phyloP scores from a whole-genome alignment of 257 asterid genomes.

The Rauvolfia tetraphylla region DNA sequence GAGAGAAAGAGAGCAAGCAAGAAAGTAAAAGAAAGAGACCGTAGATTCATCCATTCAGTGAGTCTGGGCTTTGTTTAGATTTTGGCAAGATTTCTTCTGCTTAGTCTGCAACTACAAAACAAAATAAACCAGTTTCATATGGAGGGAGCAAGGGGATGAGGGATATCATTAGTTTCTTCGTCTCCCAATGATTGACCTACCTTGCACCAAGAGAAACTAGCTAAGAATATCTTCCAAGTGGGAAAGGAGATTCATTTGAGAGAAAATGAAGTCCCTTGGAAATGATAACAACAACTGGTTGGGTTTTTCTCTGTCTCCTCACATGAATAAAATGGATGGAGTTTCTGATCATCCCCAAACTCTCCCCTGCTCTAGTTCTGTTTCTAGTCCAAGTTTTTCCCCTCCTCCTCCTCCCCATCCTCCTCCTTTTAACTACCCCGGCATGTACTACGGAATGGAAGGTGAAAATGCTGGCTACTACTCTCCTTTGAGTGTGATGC shows the following conservation, averaged over 20 bases:
- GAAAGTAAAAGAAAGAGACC: conserved; percentile 34
- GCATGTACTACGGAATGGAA: conserved; percentile 50
- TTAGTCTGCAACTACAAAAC: conserved; percentile 61
- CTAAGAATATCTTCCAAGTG: conserved; percentile 9
- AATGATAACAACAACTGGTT: conserved; percentile 63
- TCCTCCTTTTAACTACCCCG: conserved; percentile 44
- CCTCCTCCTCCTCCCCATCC: conserved; percentile 7
- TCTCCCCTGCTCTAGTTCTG: conserved; percentile 39
- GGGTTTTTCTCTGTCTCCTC: conserved; percentile 79
- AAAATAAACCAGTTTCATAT: conserved; percentile 34
- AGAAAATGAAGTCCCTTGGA: conserved; percentile 43
- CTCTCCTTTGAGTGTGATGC: conserved; percentile 67
- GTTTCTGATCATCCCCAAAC: conserved; percentile 30
- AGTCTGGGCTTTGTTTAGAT: conserved; percentile 32
- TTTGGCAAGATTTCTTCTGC: conserved; percentile 29
- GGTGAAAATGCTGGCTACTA: conserved; percentile 47
- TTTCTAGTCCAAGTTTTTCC: conserved; percentile 35
- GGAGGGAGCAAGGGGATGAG: conserved; percentile 25
- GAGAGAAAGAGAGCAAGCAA: too few relatives aligned
- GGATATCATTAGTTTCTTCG: conserved; percentile 48
- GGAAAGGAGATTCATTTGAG: conserved; percentile 11
- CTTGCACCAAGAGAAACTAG: too few relatives aligned
- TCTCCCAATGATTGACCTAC: conserved; percentile 67
- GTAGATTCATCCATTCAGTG: conserved; percentile 32
- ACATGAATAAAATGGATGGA: conserved; percentile 50